Conservation (phyloP, 805 yeast genomes). For the Yarrowia hollandica region DNA sequence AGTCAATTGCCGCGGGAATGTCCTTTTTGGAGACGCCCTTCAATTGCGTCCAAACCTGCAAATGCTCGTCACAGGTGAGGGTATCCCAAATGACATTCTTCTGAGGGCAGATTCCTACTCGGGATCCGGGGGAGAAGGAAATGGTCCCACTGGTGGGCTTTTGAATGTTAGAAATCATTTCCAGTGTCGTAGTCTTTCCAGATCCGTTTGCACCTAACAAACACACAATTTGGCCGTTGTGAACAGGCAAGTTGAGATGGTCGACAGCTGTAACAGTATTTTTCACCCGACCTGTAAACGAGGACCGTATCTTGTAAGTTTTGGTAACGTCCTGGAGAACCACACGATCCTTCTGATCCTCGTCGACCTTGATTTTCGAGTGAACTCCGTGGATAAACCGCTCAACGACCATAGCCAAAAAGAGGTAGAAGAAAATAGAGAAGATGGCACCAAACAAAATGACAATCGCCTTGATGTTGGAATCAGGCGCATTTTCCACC, state of each 20-base stretch:
- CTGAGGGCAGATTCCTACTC: slow-evolving; percentile 44
- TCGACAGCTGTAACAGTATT: slow-evolving; percentile 39
- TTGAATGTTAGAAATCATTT: slow-evolving; percentile 43
- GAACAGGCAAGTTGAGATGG: slow-evolving; percentile 36
- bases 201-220: slow-evolving; percentile 44
- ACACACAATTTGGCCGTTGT: slow-evolving; percentile 41
- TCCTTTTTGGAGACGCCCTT: slow-evolving; percentile 37
- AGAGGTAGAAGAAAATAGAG: slow-evolving; percentile 39
- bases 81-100: slow-evolving; percentile 43
- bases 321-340: slow-evolving; percentile 36
- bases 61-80: slow-evolving; percentile 41
- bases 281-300: slow-evolving; percentile 1
- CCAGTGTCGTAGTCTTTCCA: slow-evolving; percentile 45
- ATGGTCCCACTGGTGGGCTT: slow-evolving; percentile 37
- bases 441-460: slow-evolving; percentile 41
- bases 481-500: slow-evolving; percentile 38
- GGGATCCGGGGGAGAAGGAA: slow-evolving; percentile 34
- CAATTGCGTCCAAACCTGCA: slow-evolving; percentile 41
- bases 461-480: slow-evolving; percentile 34
- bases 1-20: slow-evolving; percentile 32
- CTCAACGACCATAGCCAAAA: slow-evolving; percentile 37
- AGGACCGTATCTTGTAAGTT: slow-evolving; percentile 34
- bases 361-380: neutral
- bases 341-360: slow-evolving; percentile 35
- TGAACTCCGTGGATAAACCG: slow-evolving; percentile 30